Base-by-base conservation (phyloP, 2,329 filamentous ascomycete species). In the Penicillium digitatum region DNA sequence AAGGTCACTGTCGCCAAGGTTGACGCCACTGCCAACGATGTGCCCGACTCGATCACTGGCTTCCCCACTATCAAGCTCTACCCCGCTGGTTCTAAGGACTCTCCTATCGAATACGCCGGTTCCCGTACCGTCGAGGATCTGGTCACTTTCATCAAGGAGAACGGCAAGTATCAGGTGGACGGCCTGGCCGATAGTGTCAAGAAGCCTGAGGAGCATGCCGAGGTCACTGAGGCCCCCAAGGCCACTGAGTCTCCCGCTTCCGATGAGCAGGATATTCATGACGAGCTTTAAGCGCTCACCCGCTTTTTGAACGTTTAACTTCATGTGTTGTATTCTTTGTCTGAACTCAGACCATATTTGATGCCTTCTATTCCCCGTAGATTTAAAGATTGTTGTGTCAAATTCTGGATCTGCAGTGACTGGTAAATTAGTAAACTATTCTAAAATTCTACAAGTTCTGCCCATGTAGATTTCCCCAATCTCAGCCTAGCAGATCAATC, bases 1-100 rank as follows among this genome's bases (percentile, higher is more conserved):
- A 81, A 85, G 81, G 85, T 84, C 76, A 82, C 78, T 67, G 85
- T 85, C 81, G 87, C 80, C 78, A 99, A 99, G 87, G 87, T 99
- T 66, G 94, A 99, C 72, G 94, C 94, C 56, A 99, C 94, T 60
- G 78, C 79, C 79, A 99, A 99, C 81, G 94, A 99, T 69, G 90
- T 97, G 55, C 94, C 94, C 55, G 93, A 97, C 76, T 90, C 96
- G 80, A 90, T 99, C 71, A 85, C 90, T 76, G 94, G 94, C 62
- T 99, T 99, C 88, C 94, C 94, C 55, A 99, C 94, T 75, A 96
- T 99, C 84, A 97, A 97, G 85, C 85, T 99, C 65, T 99, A 86
- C 88, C 85, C 90, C 62, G 94, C 94, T 67, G 92, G 91, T 69
- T 82, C 83, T 77, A 99, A 99, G 86, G 82, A 83, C 70, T 80